These are phyloP conservation scores for Sporobolomyces pararoseus DNA, from an alignment of 768 basidiomycete genomes.

Conservation along the genomic window DNA sequence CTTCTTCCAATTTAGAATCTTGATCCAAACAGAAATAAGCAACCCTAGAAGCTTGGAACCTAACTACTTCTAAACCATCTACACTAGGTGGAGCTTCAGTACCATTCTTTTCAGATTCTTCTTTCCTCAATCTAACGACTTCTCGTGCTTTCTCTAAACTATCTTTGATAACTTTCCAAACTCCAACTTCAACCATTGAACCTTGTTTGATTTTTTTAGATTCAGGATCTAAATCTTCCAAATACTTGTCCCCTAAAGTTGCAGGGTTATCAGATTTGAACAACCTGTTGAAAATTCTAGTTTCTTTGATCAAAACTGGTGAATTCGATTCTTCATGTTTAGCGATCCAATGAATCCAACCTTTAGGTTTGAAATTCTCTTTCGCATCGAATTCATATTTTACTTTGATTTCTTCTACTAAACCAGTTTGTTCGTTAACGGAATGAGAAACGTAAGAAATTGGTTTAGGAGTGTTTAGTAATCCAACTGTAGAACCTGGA, in stretches of 20 bases:
- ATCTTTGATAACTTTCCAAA: slow-evolving; percentile 74
- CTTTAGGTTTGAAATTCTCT: slow-evolving; percentile 70
- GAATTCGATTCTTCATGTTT: slow-evolving; percentile 72
- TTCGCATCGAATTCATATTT: slow-evolving; percentile 63
- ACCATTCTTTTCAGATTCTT: slow-evolving; percentile 59
- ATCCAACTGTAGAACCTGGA: slow-evolving; percentile 92
- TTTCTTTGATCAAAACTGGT: slow-evolving; percentile 81
- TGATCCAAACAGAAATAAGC: slow-evolving; percentile 93
- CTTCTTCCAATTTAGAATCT: slow-evolving; percentile 58
- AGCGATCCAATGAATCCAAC: slow-evolving; percentile 96
- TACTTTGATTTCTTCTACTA: slow-evolving; percentile 74
- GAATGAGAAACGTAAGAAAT: slow-evolving; percentile 90
- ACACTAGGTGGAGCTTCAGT: slow-evolving; percentile 48
- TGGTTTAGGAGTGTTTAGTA: slow-evolving; percentile 87
- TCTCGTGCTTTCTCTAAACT: slow-evolving; percentile 62
- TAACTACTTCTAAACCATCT: slow-evolving; percentile 82
- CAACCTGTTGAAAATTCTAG: slow-evolving; percentile 82
- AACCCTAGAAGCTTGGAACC: slow-evolving; percentile 93
- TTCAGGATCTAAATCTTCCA: slow-evolving; percentile 73
- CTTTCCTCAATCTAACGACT: slow-evolving; percentile 59
- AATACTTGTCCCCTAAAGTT: slow-evolving; percentile 60
- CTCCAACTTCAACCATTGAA: slow-evolving; percentile 82
- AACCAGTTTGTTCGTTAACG: slow-evolving; percentile 66
- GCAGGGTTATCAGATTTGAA: slow-evolving; percentile 91
- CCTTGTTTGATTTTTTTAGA: slow-evolving; percentile 74